phyloP scores from a whole-genome alignment of 108 stramenopile genomes.

The Aurantiochytrium sp. region DNA sequence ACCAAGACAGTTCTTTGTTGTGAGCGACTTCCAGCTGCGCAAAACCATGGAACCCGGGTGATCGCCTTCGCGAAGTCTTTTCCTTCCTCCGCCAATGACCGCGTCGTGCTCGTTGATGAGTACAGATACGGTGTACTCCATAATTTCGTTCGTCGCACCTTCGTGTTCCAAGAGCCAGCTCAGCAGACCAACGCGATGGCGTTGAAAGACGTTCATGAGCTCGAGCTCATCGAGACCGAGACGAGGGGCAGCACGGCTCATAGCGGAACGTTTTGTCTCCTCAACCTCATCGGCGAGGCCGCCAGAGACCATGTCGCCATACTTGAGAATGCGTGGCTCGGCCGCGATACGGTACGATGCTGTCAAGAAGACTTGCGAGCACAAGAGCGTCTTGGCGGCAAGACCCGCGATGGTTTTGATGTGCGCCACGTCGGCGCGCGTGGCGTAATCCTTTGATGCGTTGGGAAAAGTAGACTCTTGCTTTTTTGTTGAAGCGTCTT shows the following conservation, averaged over 20 bases:
- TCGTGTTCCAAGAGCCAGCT: background rate
- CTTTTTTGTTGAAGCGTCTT: background rate
- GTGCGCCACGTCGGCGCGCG: conserved; percentile 33
- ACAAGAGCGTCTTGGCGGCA: conserved; percentile 28
- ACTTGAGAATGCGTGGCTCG: conserved; percentile 24
- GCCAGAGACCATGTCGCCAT: conserved; percentile 20
- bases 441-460: conserved; percentile 7
- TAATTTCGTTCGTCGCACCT: background rate
- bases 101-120: background rate
- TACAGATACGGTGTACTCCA: background rate
- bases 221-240: background rate
- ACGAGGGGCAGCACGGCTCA: background rate
- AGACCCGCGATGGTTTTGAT: conserved; percentile 36
- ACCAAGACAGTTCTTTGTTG: background rate
- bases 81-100: background rate
- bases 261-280: background rate
- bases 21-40: background rate
- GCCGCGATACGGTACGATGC: conserved; percentile 37
- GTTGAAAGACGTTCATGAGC: background rate
- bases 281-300: conserved; percentile 24
- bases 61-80: background rate
- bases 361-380: conserved; percentile 47
- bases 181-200: background rate
- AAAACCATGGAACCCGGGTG: background rate
- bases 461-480: no score